Evolutionary conservation across 805 yeast species (phyloP), one percentile per base, ranked within the genome.

Genomic region (Candida schatavii): DNA sequence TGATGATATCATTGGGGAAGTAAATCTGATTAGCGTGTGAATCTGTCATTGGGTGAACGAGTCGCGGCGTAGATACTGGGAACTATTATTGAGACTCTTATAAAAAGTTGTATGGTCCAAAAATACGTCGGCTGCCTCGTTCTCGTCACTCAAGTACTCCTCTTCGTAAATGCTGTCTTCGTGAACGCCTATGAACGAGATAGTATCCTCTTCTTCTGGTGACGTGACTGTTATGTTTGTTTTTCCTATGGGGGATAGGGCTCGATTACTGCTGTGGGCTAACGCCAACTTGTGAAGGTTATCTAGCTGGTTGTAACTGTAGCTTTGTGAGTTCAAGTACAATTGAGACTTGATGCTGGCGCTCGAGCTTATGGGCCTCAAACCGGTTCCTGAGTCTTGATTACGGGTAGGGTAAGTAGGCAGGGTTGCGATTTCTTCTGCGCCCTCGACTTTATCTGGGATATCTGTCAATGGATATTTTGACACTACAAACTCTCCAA

Each of bases 61-160:
- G 47, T 70, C 75, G 40, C 75, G 47, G 39, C 75, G 47, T 20
- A 69, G 49, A 44, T 66, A 68, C 48, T 66, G 74, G 2, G 72
- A 66, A 48, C 74, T 68, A 47, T 63, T 68, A 52, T 70, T 69
- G 39, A 67, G 54, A 41, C 59, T 51, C 34, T 43, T 42, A 37
- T 55, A 56, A 37, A 56, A 54, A 18, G 37, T 26, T 5, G 25
- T 32, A 14, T 39, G 49, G 25, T 44, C 44, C 19, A 46, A 32
- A 20, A 46, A 44, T 7, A 45, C 14, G 33, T 37, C 34, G 5
- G 26, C 33, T n/a, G 17, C 27, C 9, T 34, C 27, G 26, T 34
- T 27, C 7, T 28, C 34, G 23, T 27, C 34, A 25, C 27, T 18
- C 26, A 22, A 10, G 7, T 18, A 13, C 22, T 34, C 37, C 7